Base-by-base conservation (phyloP, 352 stramenopile species). In the Globisporangium mamillatum region DNA sequence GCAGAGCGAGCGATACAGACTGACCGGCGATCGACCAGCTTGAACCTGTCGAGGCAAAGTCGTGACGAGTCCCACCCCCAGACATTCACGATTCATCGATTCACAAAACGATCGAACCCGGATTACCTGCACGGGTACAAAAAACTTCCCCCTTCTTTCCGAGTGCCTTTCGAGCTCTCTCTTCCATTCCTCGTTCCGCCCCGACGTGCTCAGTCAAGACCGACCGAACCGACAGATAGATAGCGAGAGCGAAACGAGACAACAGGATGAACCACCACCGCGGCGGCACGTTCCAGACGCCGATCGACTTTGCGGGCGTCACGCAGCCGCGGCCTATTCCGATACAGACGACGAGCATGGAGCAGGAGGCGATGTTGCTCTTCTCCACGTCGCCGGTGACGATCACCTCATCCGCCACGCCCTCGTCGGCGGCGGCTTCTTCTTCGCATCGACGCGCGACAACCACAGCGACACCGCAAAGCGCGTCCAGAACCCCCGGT, bases 311-410 rank as follows among this genome's bases (percentile, higher is more conserved):
- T 32, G 20, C 38, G 12, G 27, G 27, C 14, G 55, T 63, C 14
- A 54, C 55, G 24, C 54, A 53, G 34, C 63, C 63, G 29, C 60
- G 64, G 41, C 64, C 64, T 4, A 27, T 46, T 27, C 41, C 41
- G 2, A 53, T 56, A 29, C 25, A 29, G 27, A 57, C 54, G 41
- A 57, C 54, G 41, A 29, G 10, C 55, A 4, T 18, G 25, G 25
- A 69, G 38, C 44, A 56, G 12, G 64, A 69, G 18, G 64, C 55
- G 7, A 63, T 41, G 41, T 57, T 56, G 41, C 64, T 64, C 54
- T 69, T 69, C 22, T 69, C 64, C 9, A 69, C 64, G 12, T 69
- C 64, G 55, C 64, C 64, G 14, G 14, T 69, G 55, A 55, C 46
- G 25, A 64, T 69, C 41, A 29, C 64, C 25, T 29, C 55, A 25